phyloP scores from a whole-genome alignment of 331 rosid species.

The Prunus yedoensis region DNA sequence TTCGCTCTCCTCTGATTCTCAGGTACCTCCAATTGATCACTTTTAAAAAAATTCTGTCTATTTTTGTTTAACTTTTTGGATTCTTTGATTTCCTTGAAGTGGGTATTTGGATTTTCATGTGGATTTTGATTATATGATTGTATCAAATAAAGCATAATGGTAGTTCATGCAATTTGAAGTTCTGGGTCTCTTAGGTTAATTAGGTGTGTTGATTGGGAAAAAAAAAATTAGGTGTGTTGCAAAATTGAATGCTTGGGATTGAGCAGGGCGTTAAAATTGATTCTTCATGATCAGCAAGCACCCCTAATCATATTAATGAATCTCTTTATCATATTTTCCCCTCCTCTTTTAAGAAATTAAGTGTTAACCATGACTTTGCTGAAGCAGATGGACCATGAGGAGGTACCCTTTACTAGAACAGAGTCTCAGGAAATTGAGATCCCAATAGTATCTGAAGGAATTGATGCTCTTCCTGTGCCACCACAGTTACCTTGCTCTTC shows the following conservation, averaged over 20 bases:
- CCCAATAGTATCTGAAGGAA: constrained; percentile 29
- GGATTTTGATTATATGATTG: not conserved
- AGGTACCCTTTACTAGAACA: constrained; percentile 35
- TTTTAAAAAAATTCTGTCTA: not conserved
- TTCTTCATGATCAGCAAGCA: not conserved
- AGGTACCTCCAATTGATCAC: constrained; percentile 9
- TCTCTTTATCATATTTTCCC: not conserved
- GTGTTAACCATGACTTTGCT: constrained; percentile 14
- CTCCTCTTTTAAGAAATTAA: constrained; percentile 7
- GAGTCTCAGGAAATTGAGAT: constrained; percentile 48
- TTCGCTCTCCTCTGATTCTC: constrained; percentile 1
- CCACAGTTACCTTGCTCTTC: constrained; percentile 30
- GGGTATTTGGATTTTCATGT: not conserved
- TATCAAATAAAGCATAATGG: not conserved
- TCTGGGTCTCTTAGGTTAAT: not conserved
- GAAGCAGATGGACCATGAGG: constrained; percentile 52
- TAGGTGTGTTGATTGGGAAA: not conserved
- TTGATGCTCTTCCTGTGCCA: constrained; percentile 27
- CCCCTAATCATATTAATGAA: not conserved
- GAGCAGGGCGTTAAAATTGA: not conserved
- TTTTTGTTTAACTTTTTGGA: not conserved
- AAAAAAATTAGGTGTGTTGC: not conserved
- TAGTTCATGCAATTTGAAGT: not conserved
- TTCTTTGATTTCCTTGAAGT: not conserved
- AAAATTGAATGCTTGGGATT: not conserved